These are phyloP conservation scores for Fusarium chaquense DNA, from an alignment of 2,329 filamentous ascomycete species.

Conservation along the genomic window DNA sequence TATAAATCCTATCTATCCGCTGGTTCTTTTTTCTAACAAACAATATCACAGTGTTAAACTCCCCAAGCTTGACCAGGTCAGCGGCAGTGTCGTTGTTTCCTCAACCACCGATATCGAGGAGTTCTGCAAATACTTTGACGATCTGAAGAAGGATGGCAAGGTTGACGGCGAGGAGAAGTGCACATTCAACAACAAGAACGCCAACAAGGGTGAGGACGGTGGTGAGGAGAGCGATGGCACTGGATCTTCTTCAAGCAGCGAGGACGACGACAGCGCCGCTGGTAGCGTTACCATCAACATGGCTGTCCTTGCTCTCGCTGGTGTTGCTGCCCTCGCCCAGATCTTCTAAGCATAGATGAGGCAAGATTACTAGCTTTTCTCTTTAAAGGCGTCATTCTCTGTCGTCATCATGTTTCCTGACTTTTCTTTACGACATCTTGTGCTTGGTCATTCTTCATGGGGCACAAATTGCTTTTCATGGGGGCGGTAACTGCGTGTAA, in stretches of 20 bases:
- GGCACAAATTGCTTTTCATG: slow-evolving; percentile 47
- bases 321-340: slow-evolving; percentile 62
- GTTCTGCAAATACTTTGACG: slow-evolving; percentile 66
- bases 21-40: slow-evolving; percentile 7
- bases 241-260: slow-evolving; percentile 46
- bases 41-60: slow-evolving; percentile 72
- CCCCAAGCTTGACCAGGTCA: slow-evolving; percentile 73
- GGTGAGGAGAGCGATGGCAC: slow-evolving; percentile 46
- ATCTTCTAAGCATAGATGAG: slow-evolving; percentile 60
- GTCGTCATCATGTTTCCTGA: slow-evolving; percentile 52
- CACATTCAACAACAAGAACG: slow-evolving; percentile 63
- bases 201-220: slow-evolving; percentile 61
- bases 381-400: slow-evolving; percentile 52
- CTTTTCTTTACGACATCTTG: slow-evolving; percentile 53
- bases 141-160: slow-evolving; percentile 55
- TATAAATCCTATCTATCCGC: slow-evolving; percentile 37
- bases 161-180: slow-evolving; percentile 61
- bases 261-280: slow-evolving; percentile 57
- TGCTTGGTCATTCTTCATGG: slow-evolving; percentile 50
- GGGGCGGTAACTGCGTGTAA: slow-evolving; percentile 46
- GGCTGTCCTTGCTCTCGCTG: slow-evolving; percentile 60
- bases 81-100: slow-evolving; percentile 77
- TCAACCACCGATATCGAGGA: slow-evolving; percentile 71
- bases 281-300: slow-evolving; percentile 61
- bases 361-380: slow-evolving; percentile 49